Percentiles rank a stretch among this genome's conserved stretches.
phyloP scores from a whole-genome alignment of 1,284 basidiomycete species.

The Cryptococcus deneoformans region DNA sequence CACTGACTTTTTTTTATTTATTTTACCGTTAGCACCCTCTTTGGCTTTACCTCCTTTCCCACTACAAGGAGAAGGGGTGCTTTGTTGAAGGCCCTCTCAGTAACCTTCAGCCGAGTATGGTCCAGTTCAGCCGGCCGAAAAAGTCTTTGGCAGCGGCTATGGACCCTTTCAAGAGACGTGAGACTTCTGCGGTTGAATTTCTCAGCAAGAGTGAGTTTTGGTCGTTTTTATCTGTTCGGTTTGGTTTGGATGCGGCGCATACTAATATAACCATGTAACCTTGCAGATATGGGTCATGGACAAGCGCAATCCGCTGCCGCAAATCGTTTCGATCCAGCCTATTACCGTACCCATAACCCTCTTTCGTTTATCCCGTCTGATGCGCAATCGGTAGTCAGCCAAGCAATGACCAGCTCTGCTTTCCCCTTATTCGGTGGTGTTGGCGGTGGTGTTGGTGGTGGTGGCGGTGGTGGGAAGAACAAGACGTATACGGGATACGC shows the following conservation, averaged over 20 bases:
- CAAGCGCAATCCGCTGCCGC: constrained; percentile 54
- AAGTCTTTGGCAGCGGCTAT: constrained; percentile 78
- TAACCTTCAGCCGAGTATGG: constrained; percentile 97
- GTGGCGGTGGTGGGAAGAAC: constrained; percentile 57
- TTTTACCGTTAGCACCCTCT: constrained; percentile 73
- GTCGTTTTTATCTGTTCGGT: too few relatives aligned
- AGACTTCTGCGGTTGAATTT: constrained; percentile 57
- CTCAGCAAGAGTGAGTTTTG: neutral
- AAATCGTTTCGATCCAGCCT: constrained; percentile 87
- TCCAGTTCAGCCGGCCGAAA: constrained; percentile 95
- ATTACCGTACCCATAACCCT: constrained; percentile 93
- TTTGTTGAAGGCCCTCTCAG: constrained; percentile 88
- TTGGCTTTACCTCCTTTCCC: constrained; percentile 97
- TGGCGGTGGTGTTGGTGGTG: too few relatives aligned
- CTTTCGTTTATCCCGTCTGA: constrained; percentile 94
- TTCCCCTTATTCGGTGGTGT: constrained; percentile 73
- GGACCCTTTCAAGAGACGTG: constrained; percentile 82
- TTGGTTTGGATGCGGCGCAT: too few relatives aligned
- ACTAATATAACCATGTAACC: too few relatives aligned
- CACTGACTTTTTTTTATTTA: neutral
- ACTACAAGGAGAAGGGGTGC: constrained; percentile 94
- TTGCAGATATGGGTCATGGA: too few relatives aligned
- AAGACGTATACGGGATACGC: constrained; percentile 74
- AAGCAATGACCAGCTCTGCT: constrained; percentile 82
- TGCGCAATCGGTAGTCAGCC: constrained; percentile 87